Evolutionary conservation across 2,329 filamentous ascomycete species (phyloP), one percentile per base, ranked within the genome.

Genomic region (Verruconis gallopava): DNA sequence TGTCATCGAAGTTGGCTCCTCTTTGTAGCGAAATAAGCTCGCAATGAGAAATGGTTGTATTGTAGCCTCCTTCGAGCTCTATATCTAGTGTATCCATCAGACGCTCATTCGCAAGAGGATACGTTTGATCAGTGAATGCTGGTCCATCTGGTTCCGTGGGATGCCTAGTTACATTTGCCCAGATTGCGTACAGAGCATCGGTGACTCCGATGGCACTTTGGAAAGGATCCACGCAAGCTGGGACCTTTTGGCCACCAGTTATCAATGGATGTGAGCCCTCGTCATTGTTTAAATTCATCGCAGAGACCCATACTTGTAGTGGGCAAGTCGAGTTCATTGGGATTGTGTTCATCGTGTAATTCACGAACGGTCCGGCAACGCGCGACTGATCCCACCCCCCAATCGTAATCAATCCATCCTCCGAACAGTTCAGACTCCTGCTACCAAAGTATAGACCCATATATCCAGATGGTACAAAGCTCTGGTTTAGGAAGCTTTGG

Each of bases 61-160:
- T 30, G 37, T 40, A 32, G 18, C 37, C 37, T 6, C 21, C 37
- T 14, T 40, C 37, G 20, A 30, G 14, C 22, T 40, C 37, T 12
- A 32, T 40, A 4, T 22, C 19, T 9, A 40, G 22, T 5, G 19
- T 40, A 4, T 15, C 37, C 9, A 40, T 40, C 11, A 40, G 18
- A 19, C 30, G 20, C 37, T 40, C 37, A 2, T 40, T 40, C 17
- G 13, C 37, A 3, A 21, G 19, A 6, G 37, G 37, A 28, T 12
- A 40, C 9, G n/a, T 30, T n/a, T 30, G 25, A 30, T 30, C n/a
- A 9, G 25, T n/a, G n/a, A 30, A 30, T n/a, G n/a, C n/a, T n/a
- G n/a, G n/a, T n/a, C n/a, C n/a, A n/a, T n/a, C n/a, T n/a, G n/a
- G n/a, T 9, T 30, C 25, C n/a, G 25, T 30, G n/a, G 25, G 25